Evolutionary conservation across 2,329 filamentous ascomycete genomes (phyloP).

Genomic region (Pyrenochaeta sp.): DNA sequence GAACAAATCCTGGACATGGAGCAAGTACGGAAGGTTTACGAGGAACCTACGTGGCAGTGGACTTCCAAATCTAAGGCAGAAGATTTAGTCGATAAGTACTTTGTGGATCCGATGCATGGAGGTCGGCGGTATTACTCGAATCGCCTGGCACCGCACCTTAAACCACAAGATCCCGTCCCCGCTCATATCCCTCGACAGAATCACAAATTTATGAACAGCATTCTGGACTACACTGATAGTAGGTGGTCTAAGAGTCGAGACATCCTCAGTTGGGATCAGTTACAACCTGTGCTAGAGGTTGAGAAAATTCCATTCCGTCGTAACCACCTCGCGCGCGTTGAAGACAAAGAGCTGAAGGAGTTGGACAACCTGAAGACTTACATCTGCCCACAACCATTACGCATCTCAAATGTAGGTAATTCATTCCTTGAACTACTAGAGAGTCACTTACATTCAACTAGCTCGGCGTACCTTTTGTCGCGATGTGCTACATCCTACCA

Average conservation of each 20-base stretch:
- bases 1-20: conserved; percentile 68
- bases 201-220: conserved; percentile 59
- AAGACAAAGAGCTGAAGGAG: conserved; percentile 63
- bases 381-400: conserved; percentile 79
- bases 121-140: conserved; percentile 66
- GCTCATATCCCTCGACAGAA: conserved; percentile 55
- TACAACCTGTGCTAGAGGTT: conserved; percentile 84
- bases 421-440: neutral
- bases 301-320: conserved; percentile 78
- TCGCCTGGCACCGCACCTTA: conserved; percentile 60
- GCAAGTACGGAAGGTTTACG: conserved; percentile 56
- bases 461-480: conserved; percentile 74
- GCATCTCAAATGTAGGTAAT: conserved; percentile 74
- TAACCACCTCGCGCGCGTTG: conserved; percentile 75
- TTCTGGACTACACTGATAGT: conserved; percentile 85
- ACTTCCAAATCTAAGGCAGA: conserved; percentile 49
- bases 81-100: conserved; percentile 59
- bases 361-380: conserved; percentile 65
- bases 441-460: conserved; percentile 48
- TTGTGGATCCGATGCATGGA: conserved; percentile 66
- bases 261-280: conserved; percentile 60
- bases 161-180: conserved; percentile 72
- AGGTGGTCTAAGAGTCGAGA: conserved; percentile 70
- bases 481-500: conserved; percentile 79
- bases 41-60: conserved; percentile 56